phyloP scores from a whole-genome alignment of 1,284 basidiomycete species.

The Boletellus sp. region DNA sequence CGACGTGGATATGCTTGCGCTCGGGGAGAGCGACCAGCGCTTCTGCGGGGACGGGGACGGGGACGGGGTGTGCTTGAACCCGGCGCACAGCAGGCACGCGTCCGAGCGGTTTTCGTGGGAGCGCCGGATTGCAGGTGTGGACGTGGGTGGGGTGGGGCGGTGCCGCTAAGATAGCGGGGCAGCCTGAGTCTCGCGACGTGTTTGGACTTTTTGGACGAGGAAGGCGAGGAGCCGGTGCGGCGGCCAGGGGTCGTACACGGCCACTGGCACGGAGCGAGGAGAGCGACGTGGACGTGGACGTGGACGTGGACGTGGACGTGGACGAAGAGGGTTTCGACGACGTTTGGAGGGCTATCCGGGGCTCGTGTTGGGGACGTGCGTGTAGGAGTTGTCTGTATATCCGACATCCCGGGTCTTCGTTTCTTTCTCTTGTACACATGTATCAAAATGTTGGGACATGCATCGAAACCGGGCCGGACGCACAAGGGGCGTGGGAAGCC shows the following conservation, averaged over 20 bases:
- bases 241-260: neutral
- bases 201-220: slow-evolving; percentile 50
- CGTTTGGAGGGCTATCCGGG: too few relatives aligned
- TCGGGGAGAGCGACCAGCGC: slow-evolving; percentile 5
- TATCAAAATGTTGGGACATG: too few relatives aligned
- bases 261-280: neutral
- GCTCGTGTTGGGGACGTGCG: too few relatives aligned
- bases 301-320: slow-evolving; percentile 11
- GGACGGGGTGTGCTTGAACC: slow-evolving; percentile 52
- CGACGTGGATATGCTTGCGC: neutral
- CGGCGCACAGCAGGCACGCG: slow-evolving; percentile 46
- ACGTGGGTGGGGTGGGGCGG: slow-evolving; percentile 49
- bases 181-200: slow-evolving; percentile 61
- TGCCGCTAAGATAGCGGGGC: slow-evolving; percentile 69
- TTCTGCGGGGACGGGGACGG: neutral
- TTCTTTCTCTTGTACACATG: too few relatives aligned
- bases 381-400: too few relatives aligned
- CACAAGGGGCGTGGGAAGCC: too few relatives aligned
- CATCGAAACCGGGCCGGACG: too few relatives aligned
- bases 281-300: too few relatives aligned
- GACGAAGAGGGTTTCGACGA: slow-evolving; percentile 3
- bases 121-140: slow-evolving; percentile 47
- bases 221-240: slow-evolving; percentile 6
- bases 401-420: too few relatives aligned
- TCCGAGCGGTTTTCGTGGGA: slow-evolving; percentile 71